Evolutionary conservation across 495 filamentous ascomycete genomes (phyloP).

Genomic region (Aspergillus steynii): DNA sequence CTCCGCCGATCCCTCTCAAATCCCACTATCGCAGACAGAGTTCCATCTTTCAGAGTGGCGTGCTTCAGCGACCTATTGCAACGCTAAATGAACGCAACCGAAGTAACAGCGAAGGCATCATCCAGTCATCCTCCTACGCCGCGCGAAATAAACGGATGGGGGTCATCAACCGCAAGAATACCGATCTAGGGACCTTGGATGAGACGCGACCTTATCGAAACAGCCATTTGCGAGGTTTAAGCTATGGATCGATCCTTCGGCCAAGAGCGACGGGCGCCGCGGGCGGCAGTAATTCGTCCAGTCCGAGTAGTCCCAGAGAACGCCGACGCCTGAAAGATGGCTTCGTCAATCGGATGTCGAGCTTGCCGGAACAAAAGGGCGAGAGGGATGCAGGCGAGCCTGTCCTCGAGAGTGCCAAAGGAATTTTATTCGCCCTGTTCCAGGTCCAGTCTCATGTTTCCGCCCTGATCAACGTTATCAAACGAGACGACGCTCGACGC

Average conservation of each 20-base stretch:
- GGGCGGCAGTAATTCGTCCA: conserved; percentile 53
- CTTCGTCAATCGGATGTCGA: conserved; percentile 76
- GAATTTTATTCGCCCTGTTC: conserved; percentile 82
- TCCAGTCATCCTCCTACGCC: conserved; percentile 57
- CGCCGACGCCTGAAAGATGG: conserved; percentile 49
- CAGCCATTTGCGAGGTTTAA: conserved; percentile 79
- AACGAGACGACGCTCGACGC: conserved; percentile 63
- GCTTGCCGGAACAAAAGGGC: conserved; percentile 78
- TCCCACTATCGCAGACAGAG: conserved; percentile 78
- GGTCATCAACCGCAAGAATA: conserved; percentile 68
- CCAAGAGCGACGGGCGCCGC: conserved; percentile 44
- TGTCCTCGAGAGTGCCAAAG: conserved; percentile 76
- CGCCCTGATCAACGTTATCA: conserved; percentile 68
- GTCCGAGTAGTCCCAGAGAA: conserved; percentile 58
- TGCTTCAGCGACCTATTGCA: conserved; percentile 65
- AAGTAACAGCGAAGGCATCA: conserved; percentile 85
- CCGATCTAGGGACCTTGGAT: conserved; percentile 72
- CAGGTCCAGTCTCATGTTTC: conserved; percentile 77
- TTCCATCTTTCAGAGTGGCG: conserved; percentile 54
- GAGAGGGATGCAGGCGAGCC: conserved; percentile 59
- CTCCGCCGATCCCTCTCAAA: conserved; percentile 71
- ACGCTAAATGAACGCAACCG: conserved; percentile 80
- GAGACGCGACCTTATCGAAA: conserved; percentile 71
- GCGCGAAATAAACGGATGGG: conserved; percentile 77
- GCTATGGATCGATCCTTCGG: conserved; percentile 76